phyloP scores from a whole-genome alignment of 306 rosid genomes.

The Fragaria nilgerrensis region DNA sequence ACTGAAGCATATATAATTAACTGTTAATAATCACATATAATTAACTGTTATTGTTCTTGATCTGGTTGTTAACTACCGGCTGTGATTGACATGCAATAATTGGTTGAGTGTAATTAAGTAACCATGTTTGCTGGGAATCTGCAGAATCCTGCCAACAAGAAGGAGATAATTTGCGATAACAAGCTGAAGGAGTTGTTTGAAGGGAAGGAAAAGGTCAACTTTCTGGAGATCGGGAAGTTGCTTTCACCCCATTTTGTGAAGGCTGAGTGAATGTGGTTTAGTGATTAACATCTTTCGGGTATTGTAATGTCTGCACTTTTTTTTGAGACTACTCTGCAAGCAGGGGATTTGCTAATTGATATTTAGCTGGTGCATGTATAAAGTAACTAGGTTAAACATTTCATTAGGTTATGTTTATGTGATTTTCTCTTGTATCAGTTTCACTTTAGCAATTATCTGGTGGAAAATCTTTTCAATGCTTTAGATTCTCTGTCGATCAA shows the following conservation, averaged over 20 bases:
- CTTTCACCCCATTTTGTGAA: conserved; percentile 40
- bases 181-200: conserved; percentile 45
- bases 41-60: too few species aligned
- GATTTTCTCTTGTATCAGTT: neutral
- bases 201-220: conserved; percentile 40
- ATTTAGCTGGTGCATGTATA: conserved; percentile 1
- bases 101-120: neutral
- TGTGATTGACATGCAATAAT: neutral
- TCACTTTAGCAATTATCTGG: neutral
- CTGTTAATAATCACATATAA: neutral
- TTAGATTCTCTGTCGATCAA: neutral
- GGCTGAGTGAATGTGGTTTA: conserved; percentile 20
- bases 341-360: neutral
- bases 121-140: neutral
- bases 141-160: conserved; percentile 48
- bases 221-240: conserved; percentile 41
- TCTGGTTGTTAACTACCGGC: neutral
- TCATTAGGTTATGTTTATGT: neutral
- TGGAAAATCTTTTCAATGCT: neutral
- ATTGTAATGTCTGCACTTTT: neutral
- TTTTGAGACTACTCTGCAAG: neutral
- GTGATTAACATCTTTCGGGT: neutral
- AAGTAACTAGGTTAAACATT: neutral
- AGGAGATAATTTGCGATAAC: conserved; percentile 45
- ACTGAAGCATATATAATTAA: neutral